phyloP scores from a whole-genome alignment of 306 rosid species.

The Begonia peltatifolia region DNA sequence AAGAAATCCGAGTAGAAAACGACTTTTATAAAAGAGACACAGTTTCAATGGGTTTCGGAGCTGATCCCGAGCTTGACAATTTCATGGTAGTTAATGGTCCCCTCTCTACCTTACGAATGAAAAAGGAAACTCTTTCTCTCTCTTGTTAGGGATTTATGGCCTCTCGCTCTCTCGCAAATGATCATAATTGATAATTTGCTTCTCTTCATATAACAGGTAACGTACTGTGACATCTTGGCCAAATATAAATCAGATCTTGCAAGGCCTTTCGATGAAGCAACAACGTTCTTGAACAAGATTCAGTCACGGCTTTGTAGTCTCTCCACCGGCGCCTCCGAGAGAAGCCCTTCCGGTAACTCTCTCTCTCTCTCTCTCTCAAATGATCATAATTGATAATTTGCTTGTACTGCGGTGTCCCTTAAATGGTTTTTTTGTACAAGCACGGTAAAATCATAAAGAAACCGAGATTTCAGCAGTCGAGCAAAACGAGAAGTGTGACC shows the following conservation, averaged over 20 bases:
- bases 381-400: no score
- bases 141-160: background rate
- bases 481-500: no score
- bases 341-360: conserved; percentile 57
- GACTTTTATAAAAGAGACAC: conserved; percentile 38
- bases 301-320: conserved; percentile 66
- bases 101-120: conserved; percentile 3
- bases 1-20: conserved; percentile 64
- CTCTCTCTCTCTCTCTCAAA: background rate
- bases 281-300: conserved; percentile 73
- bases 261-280: conserved; percentile 88
- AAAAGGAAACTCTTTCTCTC: background rate
- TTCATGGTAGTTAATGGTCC: conserved; percentile 72
- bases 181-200: no score
- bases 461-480: no score
- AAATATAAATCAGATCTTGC: conserved; percentile 79
- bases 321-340: conserved; percentile 41
- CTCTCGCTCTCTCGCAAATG: conserved; percentile 1
- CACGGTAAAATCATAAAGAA: no score
- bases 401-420: no score
- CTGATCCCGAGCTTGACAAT: conserved; percentile 98
- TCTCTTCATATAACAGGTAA: conserved; percentile 32
- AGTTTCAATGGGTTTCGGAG: conserved; percentile 82
- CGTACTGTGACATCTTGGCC: conserved; percentile 68
- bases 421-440: no score